Conservation (phyloP, 768 basidiomycete genomes). For the Hydnomerulius pinastri region DNA sequence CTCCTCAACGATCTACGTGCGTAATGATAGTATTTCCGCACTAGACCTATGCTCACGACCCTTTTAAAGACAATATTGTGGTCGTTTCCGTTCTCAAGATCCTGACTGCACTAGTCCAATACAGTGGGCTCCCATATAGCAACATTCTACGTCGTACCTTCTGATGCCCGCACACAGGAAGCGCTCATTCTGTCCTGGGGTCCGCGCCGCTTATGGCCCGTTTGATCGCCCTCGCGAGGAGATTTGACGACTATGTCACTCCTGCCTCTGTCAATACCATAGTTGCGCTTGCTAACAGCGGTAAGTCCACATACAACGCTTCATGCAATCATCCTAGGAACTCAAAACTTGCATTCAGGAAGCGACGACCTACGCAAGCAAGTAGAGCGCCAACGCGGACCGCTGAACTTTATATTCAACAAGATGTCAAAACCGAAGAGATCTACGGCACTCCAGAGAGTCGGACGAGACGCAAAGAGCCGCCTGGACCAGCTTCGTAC, state of each 20-base stretch:
- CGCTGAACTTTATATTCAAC: not conserved
- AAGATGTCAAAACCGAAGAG: not conserved
- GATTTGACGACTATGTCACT: slow-evolving; percentile 3
- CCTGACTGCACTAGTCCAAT: slow-evolving; percentile 3
- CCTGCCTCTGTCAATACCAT: slow-evolving; percentile 5
- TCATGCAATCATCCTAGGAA: not conserved
- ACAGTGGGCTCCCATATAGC: not conserved
- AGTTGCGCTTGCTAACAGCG: not conserved
- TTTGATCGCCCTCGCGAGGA: not conserved
- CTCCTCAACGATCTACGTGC: slow-evolving; percentile 1
- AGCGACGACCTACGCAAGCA: not conserved
- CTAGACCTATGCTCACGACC: not conserved
- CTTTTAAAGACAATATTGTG: not conserved
- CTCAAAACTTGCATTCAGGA: not conserved
- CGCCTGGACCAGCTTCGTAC: not conserved
- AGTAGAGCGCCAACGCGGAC: not conserved
- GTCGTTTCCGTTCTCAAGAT: slow-evolving; percentile 1
- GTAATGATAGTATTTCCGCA: not conserved
- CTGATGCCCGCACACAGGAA: not conserved
- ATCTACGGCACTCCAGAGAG: not conserved
- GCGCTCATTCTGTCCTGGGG: not conserved
- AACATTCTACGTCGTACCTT: not conserved
- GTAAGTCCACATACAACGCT: not conserved
- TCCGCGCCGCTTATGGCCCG: not conserved
- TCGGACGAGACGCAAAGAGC: not conserved